Base-by-base conservation (phyloP, 768 basidiomycete species). In the Pleurotus tuoliensis region DNA sequence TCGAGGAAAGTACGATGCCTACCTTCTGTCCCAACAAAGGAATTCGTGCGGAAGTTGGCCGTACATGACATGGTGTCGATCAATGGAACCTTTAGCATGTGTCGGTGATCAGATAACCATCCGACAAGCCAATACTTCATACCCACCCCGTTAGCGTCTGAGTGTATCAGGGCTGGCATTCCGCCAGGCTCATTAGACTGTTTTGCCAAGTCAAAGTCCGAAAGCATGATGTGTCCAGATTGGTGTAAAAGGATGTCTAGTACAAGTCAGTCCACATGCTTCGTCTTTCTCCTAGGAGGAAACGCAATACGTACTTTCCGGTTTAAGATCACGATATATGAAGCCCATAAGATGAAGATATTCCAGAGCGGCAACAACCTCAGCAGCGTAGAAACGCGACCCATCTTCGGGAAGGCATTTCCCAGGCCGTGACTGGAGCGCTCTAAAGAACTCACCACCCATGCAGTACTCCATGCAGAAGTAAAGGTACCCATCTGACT, bases 401-500 rank as follows among this genome's bases (percentile, higher is more conserved):
- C 90, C 94, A 56, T 98, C 95, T 74, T 99, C 97, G 54, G 92
- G 77, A 24, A 99, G 82, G 73, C 97, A 98, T 68, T 94, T 98
- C n/a, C 92, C 93, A 5, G 96, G 97, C 59, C 94, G 82, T 47
- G 90, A 91, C 71, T 99, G 97, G 60, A 99, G 76, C 7, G 96
- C 95, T 37, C 97, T 88, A 81, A 99, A 99, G 77, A 99, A 99
- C 68, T 99, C 97, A 56, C 97, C 97, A 37, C 97, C 85, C 92
- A 97, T 95, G 75, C 97, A 99, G 73, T 98, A 98, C 73, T 98
- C 92, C 92, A 94, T 94, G 79, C 94, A 97, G 71, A 98, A 96
- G 73, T 98, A 99, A 25, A 99, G 84, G 73, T 97, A 97, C 58
- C 92, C 90, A 64, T 95, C 92, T 12, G 94, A 98, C 74, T 99